Percentiles rank a stretch among this genome's conserved stretches.
phyloP scores from a whole-genome alignment of 345 rosid species.

The Syzygium grande region DNA sequence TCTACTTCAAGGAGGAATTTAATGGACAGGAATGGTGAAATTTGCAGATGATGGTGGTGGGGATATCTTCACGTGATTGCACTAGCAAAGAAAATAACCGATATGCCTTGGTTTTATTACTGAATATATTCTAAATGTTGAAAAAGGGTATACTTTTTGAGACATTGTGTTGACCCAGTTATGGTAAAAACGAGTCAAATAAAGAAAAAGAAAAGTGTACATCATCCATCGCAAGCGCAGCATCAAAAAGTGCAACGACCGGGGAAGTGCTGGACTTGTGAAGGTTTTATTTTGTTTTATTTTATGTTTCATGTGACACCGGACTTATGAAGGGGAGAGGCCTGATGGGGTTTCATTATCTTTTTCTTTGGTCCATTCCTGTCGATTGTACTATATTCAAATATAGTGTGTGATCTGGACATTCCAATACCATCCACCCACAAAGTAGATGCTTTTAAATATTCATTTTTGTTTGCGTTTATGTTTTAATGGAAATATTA shows the following conservation, averaged over 20 bases:
- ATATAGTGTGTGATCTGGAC: background rate
- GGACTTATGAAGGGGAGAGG: background rate
- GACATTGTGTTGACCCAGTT: background rate
- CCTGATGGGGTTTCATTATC: background rate
- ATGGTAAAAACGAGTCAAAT: background rate
- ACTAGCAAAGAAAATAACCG: background rate
- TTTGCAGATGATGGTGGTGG: background rate
- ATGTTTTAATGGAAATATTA: background rate
- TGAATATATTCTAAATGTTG: background rate
- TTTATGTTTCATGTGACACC: background rate
- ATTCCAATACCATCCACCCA: background rate
- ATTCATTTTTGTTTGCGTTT: background rate
- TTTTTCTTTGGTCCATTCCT: background rate
- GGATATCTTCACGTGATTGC: background rate
- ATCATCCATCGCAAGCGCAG: background rate
- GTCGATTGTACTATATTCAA: background rate
- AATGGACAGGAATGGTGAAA: background rate
- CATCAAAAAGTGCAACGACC: background rate
- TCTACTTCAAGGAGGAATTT: background rate
- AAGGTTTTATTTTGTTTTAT: background rate
- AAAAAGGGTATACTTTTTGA: background rate
- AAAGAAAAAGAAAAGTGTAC: too few species aligned
- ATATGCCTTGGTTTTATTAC: background rate
- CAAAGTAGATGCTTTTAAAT: background rate
- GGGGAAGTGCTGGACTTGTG: background rate